Evolutionary conservation across 164 flowering plant species (phyloP), one percentile per base, ranked within the genome.

Genomic region (Sedum album): DNA sequence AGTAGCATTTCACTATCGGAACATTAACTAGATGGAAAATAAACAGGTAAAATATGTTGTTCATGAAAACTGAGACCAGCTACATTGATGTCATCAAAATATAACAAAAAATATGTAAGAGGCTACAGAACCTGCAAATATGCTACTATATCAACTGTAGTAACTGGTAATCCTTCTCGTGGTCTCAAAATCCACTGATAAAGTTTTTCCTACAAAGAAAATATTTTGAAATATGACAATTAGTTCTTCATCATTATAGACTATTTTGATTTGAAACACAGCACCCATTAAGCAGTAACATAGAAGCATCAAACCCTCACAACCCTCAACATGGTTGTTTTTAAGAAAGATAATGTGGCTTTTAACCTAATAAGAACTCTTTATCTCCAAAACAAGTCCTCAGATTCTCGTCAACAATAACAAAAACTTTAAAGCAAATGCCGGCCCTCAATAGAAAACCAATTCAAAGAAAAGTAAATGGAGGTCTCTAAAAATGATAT

Each of bases 111-210:
- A 31, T 0, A 30, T 14, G 6, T 31, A 20, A 30, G 65, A 10
- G 14, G 36, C 35, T 20, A 61, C 21, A 1, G 26, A 63, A 77
- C 82, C 82, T 77, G 80, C 55, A 80, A n/a, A 36, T 80, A 75
- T 21, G 74, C 31, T 18, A 77, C 28, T 48, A 80, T 68, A 57
- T 80, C 80, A 15, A 42, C 66, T 0, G 76, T 73, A 7, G 80
- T 17, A 42, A 73, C 76, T 70, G 75, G 75, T 64, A 77, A 73
- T 41, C 21, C 57, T 51, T 67, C 77, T 63, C 75, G 79, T 69
- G 77, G 80, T 42, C 75, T 77, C 72, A 70, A 70, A 44, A 80
- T 72, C 83, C 83, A 80, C 21, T 80, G 83, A 72, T 75, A 73
- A 26, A 80, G 73, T 36, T 77, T 80, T 53, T 80, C 83, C 83